phyloP scores from a whole-genome alignment of 345 rosid genomes.

The Lagerstroemia speciosa region DNA sequence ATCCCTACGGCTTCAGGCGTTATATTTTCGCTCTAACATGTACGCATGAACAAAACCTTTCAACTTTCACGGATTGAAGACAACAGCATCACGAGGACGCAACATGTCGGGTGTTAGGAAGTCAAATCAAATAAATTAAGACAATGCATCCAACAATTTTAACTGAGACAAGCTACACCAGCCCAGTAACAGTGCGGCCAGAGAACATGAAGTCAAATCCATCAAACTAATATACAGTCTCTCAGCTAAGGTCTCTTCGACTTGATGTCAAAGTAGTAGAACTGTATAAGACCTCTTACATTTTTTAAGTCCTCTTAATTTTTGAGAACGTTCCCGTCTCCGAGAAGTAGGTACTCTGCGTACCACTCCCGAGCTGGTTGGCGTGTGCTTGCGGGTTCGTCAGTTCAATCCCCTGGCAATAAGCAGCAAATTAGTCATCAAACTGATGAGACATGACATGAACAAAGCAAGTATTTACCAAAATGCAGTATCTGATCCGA shows the following conservation, averaged over 20 bases:
- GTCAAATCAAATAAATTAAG: neutral
- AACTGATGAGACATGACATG: neutral
- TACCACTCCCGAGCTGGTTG: conserved; percentile 73
- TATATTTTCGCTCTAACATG: too few relatives aligned
- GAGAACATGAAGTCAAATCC: neutral
- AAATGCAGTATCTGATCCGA: neutral
- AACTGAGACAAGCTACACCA: neutral
- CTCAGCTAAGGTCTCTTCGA: neutral
- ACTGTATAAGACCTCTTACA: neutral
- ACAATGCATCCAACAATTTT: neutral
- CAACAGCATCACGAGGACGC: neutral
- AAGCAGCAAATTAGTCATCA: neutral
- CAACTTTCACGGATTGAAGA: neutral
- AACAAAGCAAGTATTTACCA: neutral
- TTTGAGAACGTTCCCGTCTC: conserved; percentile 86
- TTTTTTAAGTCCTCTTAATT: conserved; percentile 56
- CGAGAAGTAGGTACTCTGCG: conserved; percentile 92
- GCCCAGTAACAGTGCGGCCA: neutral
- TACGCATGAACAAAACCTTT: neutral
- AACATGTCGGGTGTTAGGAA: neutral
- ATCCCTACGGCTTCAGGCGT: too few relatives aligned
- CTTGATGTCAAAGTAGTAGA: neutral
- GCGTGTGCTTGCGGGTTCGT: conserved; percentile 79
- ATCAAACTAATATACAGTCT: neutral
- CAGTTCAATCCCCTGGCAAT: conserved; percentile 73